Evolutionary conservation across 305 asterid species (phyloP), one percentile per base, ranked within the genome.

Genomic region (Fraxinus angustifolia): DNA sequence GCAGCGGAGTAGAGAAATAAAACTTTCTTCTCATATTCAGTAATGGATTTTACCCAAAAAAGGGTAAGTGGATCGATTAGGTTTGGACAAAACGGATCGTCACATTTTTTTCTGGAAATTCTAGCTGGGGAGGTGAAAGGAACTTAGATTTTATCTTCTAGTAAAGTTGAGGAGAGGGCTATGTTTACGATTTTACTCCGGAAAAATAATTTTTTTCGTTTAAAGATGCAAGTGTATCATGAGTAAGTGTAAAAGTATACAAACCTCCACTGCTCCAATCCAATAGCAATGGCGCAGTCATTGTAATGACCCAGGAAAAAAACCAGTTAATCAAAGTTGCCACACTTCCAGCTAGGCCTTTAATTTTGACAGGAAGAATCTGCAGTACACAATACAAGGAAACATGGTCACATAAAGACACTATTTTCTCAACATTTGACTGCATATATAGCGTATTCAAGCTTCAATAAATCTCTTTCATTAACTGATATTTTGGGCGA

Each of bases 321-420:
- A 90, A 87, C 98, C 98, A 93, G 81, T 93, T 94, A 26, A 81
- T 78, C 87, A 95, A 81, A 38, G 98, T 92, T 6, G 98, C 98
- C 67, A 88, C 89, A 82, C 97, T 91, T 84, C 97, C 98, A 3
- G 95, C 97, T 31, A 95, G 90, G 30, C 97, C 92, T 89, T 94
- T 94, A 84, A 94, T 93, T 83, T 93, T 94, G 62, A 91, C 88
- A 0, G 98, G 98, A 78, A 94, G 95, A 91, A 94, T 92, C 98
- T 94, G 88, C 78, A 77, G 79, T 17, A 72, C 26, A 65, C 75
- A 28, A 81, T 68, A 4, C 8, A 10, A 68, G 21, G 40, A 30
- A 67, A 67, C 73, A 30, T 30, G 11, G 36, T 30, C 36, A 28
- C 35, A 67, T 67, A 67, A 67, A 67, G 36, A 28, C 73, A 67